Evolutionary conservation across 2,329 filamentous ascomycete genomes (phyloP).

Genomic region (Claviceps quebecensis): DNA sequence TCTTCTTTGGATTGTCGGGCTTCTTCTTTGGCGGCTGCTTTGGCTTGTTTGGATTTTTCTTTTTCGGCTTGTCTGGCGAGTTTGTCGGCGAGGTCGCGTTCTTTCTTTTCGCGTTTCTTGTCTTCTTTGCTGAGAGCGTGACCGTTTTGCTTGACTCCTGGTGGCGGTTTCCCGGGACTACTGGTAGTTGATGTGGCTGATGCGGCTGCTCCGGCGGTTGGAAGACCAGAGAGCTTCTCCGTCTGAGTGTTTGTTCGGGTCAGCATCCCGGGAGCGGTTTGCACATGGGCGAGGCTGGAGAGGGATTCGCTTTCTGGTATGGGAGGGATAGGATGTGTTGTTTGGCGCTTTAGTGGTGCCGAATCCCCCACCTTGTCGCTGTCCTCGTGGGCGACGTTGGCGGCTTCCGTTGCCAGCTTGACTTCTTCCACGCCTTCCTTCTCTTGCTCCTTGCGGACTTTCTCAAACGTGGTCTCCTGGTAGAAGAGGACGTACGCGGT

Average conservation of each 20-base stretch:
- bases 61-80: constrained; percentile 36
- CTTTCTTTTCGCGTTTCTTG: constrained; percentile 56
- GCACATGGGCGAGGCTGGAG: constrained; percentile 48
- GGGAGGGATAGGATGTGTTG: constrained; percentile 33
- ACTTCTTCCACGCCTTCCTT: constrained; percentile 57
- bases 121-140: constrained; percentile 41
- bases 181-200: background rate
- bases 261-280: constrained; percentile 40
- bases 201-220: background rate
- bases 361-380: constrained; percentile 28
- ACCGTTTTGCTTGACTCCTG: constrained; percentile 13
- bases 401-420: constrained; percentile 39
- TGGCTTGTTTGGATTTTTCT: constrained; percentile 26
- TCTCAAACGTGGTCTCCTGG: constrained; percentile 68
- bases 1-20: constrained; percentile 16
- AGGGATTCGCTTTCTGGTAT: constrained; percentile 37
- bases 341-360: constrained; percentile 32
- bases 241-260: constrained; percentile 7
- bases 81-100: constrained; percentile 41
- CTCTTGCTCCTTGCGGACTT: constrained; percentile 64
- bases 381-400: constrained; percentile 38
- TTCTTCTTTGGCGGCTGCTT: constrained; percentile 18
- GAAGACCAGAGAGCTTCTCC: constrained; percentile 8
- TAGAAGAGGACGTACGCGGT: constrained; percentile 97
- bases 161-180: constrained; percentile 10